These are phyloP conservation scores for Sungouiozyma ichnusensis DNA, from an alignment of 805 yeast genomes.

Conservation along the genomic window DNA sequence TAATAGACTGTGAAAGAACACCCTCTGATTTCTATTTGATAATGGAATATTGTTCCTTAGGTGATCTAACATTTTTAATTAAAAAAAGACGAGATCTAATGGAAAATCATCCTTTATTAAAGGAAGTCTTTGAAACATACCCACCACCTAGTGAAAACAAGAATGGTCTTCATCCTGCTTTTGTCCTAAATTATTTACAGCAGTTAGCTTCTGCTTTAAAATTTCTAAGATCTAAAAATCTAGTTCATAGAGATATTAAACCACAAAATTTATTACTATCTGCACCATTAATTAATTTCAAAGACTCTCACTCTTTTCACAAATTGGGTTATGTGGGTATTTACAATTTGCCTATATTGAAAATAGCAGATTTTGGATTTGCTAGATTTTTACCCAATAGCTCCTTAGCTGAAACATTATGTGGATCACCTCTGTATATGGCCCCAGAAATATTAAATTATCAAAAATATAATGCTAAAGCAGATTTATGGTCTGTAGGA, in stretches of 20 bases:
- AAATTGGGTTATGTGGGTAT: constrained; percentile 57
- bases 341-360: constrained; percentile 82
- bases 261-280: constrained; percentile 71
- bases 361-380: constrained; percentile 96
- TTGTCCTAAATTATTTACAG: constrained; percentile 75
- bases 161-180: constrained; percentile 67
- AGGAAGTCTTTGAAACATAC: constrained; percentile 64
- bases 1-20: constrained; percentile 76
- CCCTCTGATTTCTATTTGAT: constrained; percentile 71
- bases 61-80: constrained; percentile 84
- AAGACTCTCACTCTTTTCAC: constrained; percentile 46
- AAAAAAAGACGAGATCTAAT: constrained; percentile 62
- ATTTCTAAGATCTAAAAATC: constrained; percentile 70
- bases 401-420: constrained; percentile 89
- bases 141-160: constrained; percentile 67
- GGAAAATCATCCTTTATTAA: constrained; percentile 66
- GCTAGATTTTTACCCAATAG: constrained; percentile 91
- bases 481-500: constrained; percentile 97
- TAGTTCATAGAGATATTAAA: constrained; percentile 87
- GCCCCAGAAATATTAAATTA: constrained; percentile 94
- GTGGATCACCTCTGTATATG: constrained; percentile 97
- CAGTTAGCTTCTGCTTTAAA: constrained; percentile 78
- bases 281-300: constrained; percentile 54
- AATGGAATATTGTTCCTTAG: constrained; percentile 95
- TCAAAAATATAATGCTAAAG: constrained; percentile 94